Base-by-base conservation (phyloP, 2,329 filamentous ascomycete species). In the Fusarium tupiense region DNA sequence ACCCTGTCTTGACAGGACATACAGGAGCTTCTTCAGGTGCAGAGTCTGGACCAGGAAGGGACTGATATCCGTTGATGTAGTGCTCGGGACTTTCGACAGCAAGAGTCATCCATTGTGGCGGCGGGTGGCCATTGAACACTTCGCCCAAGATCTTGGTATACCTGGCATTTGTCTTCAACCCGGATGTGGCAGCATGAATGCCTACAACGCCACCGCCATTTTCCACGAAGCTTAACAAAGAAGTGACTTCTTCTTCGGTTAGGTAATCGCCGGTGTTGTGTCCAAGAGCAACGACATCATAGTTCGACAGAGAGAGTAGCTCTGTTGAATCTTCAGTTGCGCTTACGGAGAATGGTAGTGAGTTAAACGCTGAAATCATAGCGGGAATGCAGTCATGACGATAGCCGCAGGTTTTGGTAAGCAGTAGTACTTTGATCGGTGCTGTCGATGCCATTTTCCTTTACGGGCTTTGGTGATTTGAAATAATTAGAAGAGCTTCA, bases 181-280 rank as follows among this genome's bases (percentile, higher is more conserved):
- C 72, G 1, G 49, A 41, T 0, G 72, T 37, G 1, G 72, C 72
- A 17, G 69, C 72, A 19, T 75, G 72, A 12, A 75, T 40, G 20
- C 72, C 72, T 13, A 75, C 43, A 6, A 75, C 57, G 3, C 72
- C 72, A 33, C 69, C 69, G 1, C 72, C 72, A 33, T 38, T 40
- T 1, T 61, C 37, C 3, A 71, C 53, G 33, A 61, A 75, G 0
- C 1, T 11, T 1, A 24, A 31, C n/a, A 75, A 24, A 7, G 56
- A 41, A 1, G n/a, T 8, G 5, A 64, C 22, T n/a, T 75, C 69
- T 0, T 33, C 20, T 11, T 52, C 33, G 3, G 11, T 52, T 0
- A 75, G 33, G 5, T 53, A 75, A 3, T 62, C 44, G 1, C 64
- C 72, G 1, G 72, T 70, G 22, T 58, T 75, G 20, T 75, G 72